Base-by-base conservation (phyloP, 2,329 filamentous ascomycete genomes). In the Colletotrichum gloeosporioides region DNA sequence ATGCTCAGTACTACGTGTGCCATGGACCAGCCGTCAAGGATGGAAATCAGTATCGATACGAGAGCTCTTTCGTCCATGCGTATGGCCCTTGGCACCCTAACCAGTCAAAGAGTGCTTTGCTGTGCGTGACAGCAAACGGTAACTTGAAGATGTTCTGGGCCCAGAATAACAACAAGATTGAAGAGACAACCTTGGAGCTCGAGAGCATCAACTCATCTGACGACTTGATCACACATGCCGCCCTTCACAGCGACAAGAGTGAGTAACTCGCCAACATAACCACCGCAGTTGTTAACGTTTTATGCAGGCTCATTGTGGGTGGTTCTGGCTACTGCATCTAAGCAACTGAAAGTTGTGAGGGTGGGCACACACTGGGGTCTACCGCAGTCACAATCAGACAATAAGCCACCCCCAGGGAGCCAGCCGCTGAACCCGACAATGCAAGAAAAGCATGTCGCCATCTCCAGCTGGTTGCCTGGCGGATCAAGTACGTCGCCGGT, bases 141-240 rank as follows among this genome's bases (percentile, higher is more conserved):
- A 86, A 92, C 64, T 87, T 98, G 71, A 94, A 93, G 80, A 88
- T 98, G 80, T 89, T 96, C 65, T 98, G 93, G 86, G 91, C 94
- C 55, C 95, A 96, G 78, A 92, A 91, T 59, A 95, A 93, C 82
- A 90, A 89, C 72, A 92, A 92, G 79, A 93, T 95, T 85, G 91
- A 93, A 76, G 95, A 98, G 81, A 90, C 92, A 0, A 91, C 90
- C 4, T 87, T 93, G n/a, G 94, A 96, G 78, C 85, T 98, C 44
- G 94, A 96, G 81, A 93, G 92, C 77, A 89, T 95, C 73, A 89
- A 92, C 32, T 92, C 92, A 39, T 92, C 93, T 0, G 92, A 95
- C 78, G 93, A 95, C 78, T 84, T 95, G n/a, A 89, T 96, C 67
- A 95, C 95, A 1, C 95, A 98, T 85, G 95, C 95, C 13, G 91